These are phyloP conservation scores for Biscutella laevigata DNA, from an alignment of 441 rosid genomes.

Conservation along the genomic window DNA sequence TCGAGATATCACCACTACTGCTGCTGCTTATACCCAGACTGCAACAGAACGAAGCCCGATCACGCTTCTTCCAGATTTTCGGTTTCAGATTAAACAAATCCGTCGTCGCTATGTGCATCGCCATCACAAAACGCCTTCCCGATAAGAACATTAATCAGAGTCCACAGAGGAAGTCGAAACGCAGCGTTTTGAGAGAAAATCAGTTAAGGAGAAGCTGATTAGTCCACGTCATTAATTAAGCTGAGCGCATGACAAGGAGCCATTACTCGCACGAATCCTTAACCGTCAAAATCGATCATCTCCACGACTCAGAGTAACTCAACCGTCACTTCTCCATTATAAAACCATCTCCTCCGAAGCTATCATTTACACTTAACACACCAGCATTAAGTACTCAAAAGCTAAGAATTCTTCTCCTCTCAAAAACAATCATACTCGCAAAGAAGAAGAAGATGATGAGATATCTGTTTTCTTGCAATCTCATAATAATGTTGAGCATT, in stretches of 20 bases:
- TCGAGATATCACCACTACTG: neutral
- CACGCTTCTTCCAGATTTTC: neutral
- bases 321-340: no score
- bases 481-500: neutral
- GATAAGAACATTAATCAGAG: neutral
- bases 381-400: no score
- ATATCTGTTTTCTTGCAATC: constrained; percentile 6
- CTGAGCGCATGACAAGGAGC: neutral
- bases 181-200: neutral
- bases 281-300: no score
- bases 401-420: no score
- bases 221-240: constrained; percentile 17
- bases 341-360: no score
- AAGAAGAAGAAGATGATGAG: no score
- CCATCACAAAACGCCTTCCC: neutral
- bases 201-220: constrained; percentile 5
- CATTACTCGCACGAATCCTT: neutral
- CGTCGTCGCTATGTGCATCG: neutral
- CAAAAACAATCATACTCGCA: no score
- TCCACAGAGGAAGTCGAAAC: neutral
- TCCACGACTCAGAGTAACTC: no score
- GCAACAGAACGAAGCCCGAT: neutral
- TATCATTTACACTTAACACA: no score
- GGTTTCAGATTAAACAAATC: neutral
- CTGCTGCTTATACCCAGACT: no score